Base-by-base conservation (phyloP, 495 filamentous ascomycete species). In the Pyrenula massariospora region DNA sequence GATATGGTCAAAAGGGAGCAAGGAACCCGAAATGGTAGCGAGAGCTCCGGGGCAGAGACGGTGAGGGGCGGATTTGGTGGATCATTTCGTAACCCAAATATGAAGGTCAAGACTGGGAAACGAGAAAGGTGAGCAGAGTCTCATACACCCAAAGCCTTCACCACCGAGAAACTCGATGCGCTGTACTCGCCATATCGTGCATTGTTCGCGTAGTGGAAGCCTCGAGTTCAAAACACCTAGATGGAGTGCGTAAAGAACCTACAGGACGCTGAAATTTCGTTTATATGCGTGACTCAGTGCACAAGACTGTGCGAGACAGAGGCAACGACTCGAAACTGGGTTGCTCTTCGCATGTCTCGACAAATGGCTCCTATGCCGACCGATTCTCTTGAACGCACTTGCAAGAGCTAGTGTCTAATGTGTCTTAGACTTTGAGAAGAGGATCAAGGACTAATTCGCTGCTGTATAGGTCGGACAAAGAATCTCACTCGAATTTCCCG, bases 401-500 rank as follows among this genome's bases (percentile, higher is more conserved):
- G n/a, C 22, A 19, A 52, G 50, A 52, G 10, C 8, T 19, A 8
- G 19, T 5, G 8, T 52, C 22, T 20, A 8, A 52, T 24, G 5
- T 52, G 50, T 52, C 50, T 52, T 5, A 24, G 50, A 52, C 22
- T 19, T 52, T 8, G 20, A 8, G 19, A 19, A 8, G 31, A 15
- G 31, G 20, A 10, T 8, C 50, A 8, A 5, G 22, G n/a, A 19
- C 50, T 52, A 20, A 52, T 20, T 10, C 50, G 5, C 15, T 15
- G 15, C 15, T 10, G 8, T 52, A 24, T 20, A 52, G 50, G 22
- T 10, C 22, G 5, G 50, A 52, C 22, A 24, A 52, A 24, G 50
- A 52, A 8, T 52, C 53, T 19, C 67, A 75, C 25, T 42, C 31
- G 5, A 15, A 5, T 42, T 15, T 42, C 31, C 31, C 31, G 5